Conservation (phyloP, 352 stramenopile species). For the Pythium sukuiense region DNA sequence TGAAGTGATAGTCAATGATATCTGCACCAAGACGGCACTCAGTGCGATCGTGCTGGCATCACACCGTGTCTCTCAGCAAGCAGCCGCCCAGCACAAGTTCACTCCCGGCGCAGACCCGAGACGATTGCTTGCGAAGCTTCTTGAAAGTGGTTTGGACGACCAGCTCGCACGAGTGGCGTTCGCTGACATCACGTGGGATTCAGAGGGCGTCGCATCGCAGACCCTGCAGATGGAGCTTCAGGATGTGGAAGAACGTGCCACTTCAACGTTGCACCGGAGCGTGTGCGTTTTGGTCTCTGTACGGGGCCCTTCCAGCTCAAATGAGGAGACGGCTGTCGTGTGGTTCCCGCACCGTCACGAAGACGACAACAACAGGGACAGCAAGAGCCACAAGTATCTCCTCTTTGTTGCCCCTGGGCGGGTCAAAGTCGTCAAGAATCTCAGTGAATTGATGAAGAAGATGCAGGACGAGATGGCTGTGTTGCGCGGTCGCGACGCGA, state of each 20-base stretch:
- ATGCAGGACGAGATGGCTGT: constrained; percentile 48
- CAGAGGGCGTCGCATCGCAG: constrained; percentile 39
- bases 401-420: constrained; percentile 63
- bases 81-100: constrained; percentile 14
- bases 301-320: not conserved
- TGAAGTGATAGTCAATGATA: constrained; percentile 18
- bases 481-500: constrained; percentile 22
- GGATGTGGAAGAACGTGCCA: constrained; percentile 46
- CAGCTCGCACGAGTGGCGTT: constrained; percentile 30
- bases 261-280: constrained; percentile 10
- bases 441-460: constrained; percentile 47
- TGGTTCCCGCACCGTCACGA: constrained; percentile 34
- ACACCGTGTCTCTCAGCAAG: constrained; percentile 50
- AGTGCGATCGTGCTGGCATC: constrained; percentile 56
- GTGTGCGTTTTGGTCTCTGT: constrained; percentile 42
- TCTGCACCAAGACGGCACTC: constrained; percentile 52
- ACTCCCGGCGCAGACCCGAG: constrained; percentile 3
- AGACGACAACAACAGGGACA: not conserved
- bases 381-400: constrained; percentile 32
- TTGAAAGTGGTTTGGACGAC: not conserved
- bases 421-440: constrained; percentile 66
- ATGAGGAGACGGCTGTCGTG: constrained; percentile 36
- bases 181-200: constrained; percentile 63
- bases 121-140: constrained; percentile 6
- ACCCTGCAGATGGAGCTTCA: constrained; percentile 63